phyloP scores from a whole-genome alignment of 768 basidiomycete species.

The Dacryopinax primogenitus region DNA sequence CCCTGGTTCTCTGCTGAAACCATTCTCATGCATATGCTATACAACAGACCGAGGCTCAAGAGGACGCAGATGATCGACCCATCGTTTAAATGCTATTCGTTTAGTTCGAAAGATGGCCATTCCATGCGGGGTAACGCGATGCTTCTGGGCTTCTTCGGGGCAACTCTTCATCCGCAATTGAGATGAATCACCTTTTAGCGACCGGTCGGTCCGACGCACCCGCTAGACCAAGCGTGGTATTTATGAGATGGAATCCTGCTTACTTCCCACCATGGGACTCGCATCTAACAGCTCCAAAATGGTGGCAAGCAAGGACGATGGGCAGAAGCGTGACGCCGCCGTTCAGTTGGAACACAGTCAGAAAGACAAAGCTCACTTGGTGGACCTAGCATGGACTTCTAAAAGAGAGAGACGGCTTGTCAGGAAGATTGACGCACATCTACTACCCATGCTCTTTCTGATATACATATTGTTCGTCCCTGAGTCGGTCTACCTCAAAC shows the following conservation, averaged over 20 bases:
- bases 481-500: background rate
- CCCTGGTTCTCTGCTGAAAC: too few relatives aligned
- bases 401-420: background rate
- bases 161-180: background rate
- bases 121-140: background rate
- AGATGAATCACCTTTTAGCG: background rate
- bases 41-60: too few relatives aligned
- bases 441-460: conserved; percentile 16
- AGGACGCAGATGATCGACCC: background rate
- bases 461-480: conserved; percentile 11
- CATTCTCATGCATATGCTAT: too few relatives aligned
- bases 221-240: background rate
- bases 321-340: background rate
- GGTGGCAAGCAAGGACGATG: background rate
- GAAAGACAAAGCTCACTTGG: background rate
- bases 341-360: background rate
- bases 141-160: conserved; percentile 1
- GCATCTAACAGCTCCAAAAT: background rate
- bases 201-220: background rate
- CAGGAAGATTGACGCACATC: conserved; percentile 17
- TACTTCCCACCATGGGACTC: background rate
- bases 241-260: background rate
- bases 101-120: background rate
- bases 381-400: background rate
- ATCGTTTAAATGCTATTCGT: background rate